Evolutionary conservation across 768 basidiomycete genomes (phyloP).

Genomic region (Rhizopogon sp.): DNA sequence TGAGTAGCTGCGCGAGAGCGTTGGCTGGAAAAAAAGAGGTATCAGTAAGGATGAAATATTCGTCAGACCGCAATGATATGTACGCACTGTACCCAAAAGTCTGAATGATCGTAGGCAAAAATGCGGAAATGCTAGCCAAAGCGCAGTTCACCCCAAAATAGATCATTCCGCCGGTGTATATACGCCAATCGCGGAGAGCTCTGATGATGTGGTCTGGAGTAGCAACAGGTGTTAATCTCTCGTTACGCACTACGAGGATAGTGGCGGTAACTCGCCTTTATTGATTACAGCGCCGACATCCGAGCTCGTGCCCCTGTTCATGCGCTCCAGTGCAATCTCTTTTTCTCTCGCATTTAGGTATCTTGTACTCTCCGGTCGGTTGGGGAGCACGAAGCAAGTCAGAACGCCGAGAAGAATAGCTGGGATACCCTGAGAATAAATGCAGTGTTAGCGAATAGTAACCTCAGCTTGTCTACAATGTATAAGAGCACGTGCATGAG

Average conservation of each 20-base stretch:
- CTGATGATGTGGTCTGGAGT: conserved; percentile 51
- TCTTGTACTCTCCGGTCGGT: conserved; percentile 65
- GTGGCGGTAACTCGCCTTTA: conserved; percentile 37
- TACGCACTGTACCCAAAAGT: conserved; percentile 70
- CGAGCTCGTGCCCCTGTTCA: conserved; percentile 60
- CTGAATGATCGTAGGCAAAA: conserved; percentile 76
- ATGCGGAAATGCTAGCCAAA: conserved; percentile 75
- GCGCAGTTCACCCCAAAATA: conserved; percentile 78
- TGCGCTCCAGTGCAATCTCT: conserved; percentile 58
- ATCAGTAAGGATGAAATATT: neutral
- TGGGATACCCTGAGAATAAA: conserved; percentile 51
- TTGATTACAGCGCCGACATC: conserved; percentile 64
- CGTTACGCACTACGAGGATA: neutral
- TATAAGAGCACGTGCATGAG: neutral
- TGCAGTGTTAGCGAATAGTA: neutral
- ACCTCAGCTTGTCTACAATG: neutral
- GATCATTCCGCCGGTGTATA: conserved; percentile 60
- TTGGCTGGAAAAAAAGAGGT: conserved; percentile 36
- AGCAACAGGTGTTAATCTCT: conserved; percentile 1
- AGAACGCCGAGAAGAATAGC: conserved; percentile 58
- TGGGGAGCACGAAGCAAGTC: conserved; percentile 53
- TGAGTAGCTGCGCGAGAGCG: conserved; percentile 65
- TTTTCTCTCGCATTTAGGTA: conserved; percentile 50
- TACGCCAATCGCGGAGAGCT: conserved; percentile 72
- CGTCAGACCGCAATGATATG: neutral